These are phyloP conservation scores for Mycena indigotica DNA, from an alignment of 768 basidiomycete species.

Conservation along the genomic window DNA sequence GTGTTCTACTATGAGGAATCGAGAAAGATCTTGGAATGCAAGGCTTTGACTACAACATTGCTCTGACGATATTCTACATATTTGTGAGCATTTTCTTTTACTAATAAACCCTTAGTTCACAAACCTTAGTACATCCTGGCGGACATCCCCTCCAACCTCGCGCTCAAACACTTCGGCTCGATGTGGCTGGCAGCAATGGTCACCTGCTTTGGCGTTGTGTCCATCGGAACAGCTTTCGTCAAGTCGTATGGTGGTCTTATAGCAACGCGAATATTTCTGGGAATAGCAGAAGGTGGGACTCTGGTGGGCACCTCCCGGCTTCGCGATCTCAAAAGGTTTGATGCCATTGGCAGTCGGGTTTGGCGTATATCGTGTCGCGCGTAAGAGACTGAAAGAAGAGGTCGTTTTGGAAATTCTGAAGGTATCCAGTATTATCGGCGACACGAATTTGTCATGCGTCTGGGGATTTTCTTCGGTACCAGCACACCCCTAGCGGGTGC, in stretches of 20 bases:
- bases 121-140: slow-evolving; percentile 42
- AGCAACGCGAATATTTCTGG: slow-evolving; percentile 41
- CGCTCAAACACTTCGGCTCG: slow-evolving; percentile 44
- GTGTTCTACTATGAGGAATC: slow-evolving; percentile 27
- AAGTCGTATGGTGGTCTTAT: slow-evolving; percentile 36
- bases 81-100: slow-evolving; percentile 29
- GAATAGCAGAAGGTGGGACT: slow-evolving; percentile 45
- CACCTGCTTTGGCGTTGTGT: slow-evolving; percentile 38
- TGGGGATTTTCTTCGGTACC: slow-evolving; percentile 39
- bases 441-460: slow-evolving; percentile 36
- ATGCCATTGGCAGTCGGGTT: slow-evolving; percentile 32
- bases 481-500: slow-evolving; percentile 39
- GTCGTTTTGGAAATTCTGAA: not conserved
- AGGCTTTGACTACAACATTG: slow-evolving; percentile 44
- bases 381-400: slow-evolving; percentile 30
- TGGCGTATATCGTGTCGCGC: slow-evolving; percentile 41
- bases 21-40: slow-evolving; percentile 45
- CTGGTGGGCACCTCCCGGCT: slow-evolving; percentile 33
- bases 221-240: slow-evolving; percentile 44
- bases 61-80: slow-evolving; percentile 45
- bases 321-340: not conserved
- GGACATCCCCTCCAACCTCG: slow-evolving; percentile 46
- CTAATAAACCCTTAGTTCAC: not conserved
- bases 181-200: slow-evolving; percentile 41
- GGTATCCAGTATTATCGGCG: slow-evolving; percentile 37